Conservation (phyloP, 345 rosid genomes). For the Hirschfeldia incana region DNA sequence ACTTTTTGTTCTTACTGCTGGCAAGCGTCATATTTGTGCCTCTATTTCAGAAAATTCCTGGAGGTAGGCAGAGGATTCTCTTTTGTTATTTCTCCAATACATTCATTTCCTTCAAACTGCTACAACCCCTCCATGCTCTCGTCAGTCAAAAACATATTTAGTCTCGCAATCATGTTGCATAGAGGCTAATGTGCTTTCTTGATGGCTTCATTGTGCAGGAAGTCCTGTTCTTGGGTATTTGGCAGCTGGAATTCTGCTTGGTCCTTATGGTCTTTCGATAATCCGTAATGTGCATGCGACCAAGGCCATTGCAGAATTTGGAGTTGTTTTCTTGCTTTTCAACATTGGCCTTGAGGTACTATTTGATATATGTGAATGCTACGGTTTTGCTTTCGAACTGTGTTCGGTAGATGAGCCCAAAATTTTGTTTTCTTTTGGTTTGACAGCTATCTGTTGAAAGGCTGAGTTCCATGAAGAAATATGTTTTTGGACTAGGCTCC, state of each 20-base stretch:
- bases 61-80: slow-evolving; percentile 58
- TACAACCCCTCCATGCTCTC: slow-evolving; percentile 7
- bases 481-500: slow-evolving; percentile 96
- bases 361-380: slow-evolving; percentile 15
- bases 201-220: slow-evolving; percentile 58
- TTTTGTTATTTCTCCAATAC: slow-evolving; percentile 18
- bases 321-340: slow-evolving; percentile 95
- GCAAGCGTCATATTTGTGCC: slow-evolving; percentile 99
- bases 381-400: slow-evolving; percentile 28
- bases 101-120: slow-evolving; percentile 18
- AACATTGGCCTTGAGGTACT: slow-evolving; percentile 98
- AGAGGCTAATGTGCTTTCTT: slow-evolving; percentile 31
- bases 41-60: slow-evolving; percentile 94
- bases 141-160: slow-evolving; percentile 17
- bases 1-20: slow-evolving; percentile 84
- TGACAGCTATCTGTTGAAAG: slow-evolving; percentile 98
- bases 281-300: slow-evolving; percentile 97
- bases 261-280: slow-evolving; percentile 96
- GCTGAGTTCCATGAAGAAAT: slow-evolving; percentile 98
- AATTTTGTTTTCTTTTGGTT: slow-evolving; percentile 33
- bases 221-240: slow-evolving; percentile 99
- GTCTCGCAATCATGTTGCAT: slow-evolving; percentile 24
- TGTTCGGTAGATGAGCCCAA: slow-evolving; percentile 21
- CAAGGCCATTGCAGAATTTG: slow-evolving; percentile 98
- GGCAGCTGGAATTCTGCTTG: slow-evolving; percentile 99